Conservation (phyloP, 345 rosid genomes). For the Dipteronia sinensis region DNA sequence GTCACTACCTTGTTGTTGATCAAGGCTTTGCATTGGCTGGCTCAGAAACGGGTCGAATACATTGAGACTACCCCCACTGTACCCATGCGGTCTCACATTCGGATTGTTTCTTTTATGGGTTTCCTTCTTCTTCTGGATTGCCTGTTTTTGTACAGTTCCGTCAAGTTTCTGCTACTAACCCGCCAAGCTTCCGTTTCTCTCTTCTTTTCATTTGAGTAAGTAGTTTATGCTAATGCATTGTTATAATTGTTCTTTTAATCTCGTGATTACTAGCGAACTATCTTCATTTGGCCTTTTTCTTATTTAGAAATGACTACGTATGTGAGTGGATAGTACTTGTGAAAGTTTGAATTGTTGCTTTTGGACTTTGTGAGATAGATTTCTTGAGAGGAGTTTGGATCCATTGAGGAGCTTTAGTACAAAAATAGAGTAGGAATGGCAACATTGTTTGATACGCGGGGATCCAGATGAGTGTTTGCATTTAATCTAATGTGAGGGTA, state of each 20-base stretch:
- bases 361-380: neutral
- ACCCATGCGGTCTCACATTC: conserved; percentile 59
- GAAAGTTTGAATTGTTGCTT: neutral
- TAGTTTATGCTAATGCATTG: conserved; percentile 6
- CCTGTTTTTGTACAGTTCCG: conserved; percentile 60
- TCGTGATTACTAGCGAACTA: too few species aligned
- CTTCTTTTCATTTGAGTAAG: conserved; percentile 97
- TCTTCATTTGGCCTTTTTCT: too few species aligned
- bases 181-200: conserved; percentile 84
- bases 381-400: too few species aligned
- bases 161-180: conserved; percentile 59
- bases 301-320: too few species aligned
- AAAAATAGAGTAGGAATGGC: too few species aligned
- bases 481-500: too few species aligned
- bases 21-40: conserved; percentile 92
- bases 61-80: conserved; percentile 95
- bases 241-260: too few species aligned
- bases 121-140: conserved; percentile 74
- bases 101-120: conserved; percentile 80
- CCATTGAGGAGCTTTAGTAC: too few species aligned
- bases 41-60: conserved; percentile 94
- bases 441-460: too few species aligned
- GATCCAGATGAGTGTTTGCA: too few species aligned
- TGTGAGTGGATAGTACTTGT: too few species aligned
- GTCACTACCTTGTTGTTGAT: conserved; percentile 74